Evolutionary conservation across 495 filamentous ascomycete genomes (phyloP).

Genomic region (Penicillium paxilli): DNA sequence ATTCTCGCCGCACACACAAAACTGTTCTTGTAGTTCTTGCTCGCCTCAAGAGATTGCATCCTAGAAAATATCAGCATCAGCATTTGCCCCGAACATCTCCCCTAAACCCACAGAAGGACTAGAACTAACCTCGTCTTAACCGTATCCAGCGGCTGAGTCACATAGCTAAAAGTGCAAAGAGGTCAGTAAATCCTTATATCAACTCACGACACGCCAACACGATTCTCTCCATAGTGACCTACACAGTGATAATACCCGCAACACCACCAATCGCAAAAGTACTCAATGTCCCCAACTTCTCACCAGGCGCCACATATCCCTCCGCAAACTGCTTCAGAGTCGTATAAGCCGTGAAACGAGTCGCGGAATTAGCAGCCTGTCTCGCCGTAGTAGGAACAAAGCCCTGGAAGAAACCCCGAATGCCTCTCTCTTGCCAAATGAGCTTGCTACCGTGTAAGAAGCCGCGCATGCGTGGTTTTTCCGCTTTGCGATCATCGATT

Average conservation of each 20-base stretch:
- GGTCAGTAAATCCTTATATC: background rate
- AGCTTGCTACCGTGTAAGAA: conserved; percentile 88
- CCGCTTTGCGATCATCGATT: conserved; percentile 92
- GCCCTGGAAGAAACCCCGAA: conserved; percentile 93
- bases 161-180: conserved; percentile 45
- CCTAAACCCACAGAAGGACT: too few relatives aligned
- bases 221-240: too few relatives aligned
- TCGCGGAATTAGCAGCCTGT: conserved; percentile 92
- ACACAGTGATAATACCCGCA: conserved; percentile 92
- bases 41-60: conserved; percentile 96
- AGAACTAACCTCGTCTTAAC: conserved; percentile 76
- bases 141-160: conserved; percentile 88
- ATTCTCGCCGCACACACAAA: conserved; percentile 82
- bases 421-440: conserved; percentile 82
- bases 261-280: conserved; percentile 91
- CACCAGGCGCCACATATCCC: conserved; percentile 87
- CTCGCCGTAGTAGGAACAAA: conserved; percentile 93
- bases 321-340: conserved; percentile 87
- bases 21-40: conserved; percentile 80
- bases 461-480: conserved; percentile 83
- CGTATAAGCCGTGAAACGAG: conserved; percentile 87
- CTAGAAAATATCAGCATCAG: conserved; percentile 39
- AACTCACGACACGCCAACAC: too few relatives aligned
- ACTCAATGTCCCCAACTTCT: conserved; percentile 85
- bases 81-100: background rate